These are phyloP conservation scores for Asterella californica DNA, from an alignment of 225 moss, liverwort and hornwort genomes.

Conservation along the genomic window DNA sequence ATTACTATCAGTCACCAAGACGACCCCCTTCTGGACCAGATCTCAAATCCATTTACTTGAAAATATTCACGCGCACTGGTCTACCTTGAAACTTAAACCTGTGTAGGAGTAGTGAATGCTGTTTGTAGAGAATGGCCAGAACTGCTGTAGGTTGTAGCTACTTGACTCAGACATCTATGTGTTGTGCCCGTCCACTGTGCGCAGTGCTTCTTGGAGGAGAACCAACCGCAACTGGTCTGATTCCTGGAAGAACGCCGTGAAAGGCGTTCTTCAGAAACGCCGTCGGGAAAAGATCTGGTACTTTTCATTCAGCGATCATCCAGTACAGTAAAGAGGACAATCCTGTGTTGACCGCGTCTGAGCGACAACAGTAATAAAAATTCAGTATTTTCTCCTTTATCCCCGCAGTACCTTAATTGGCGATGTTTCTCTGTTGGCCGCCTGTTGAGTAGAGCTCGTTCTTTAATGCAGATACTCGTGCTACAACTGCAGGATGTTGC, in stretches of 20 bases:
- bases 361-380: neutral
- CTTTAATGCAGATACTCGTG: neutral
- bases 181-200: conserved; percentile 2
- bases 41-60: too few species aligned
- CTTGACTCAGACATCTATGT: conserved; percentile 32
- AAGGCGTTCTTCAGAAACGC: conserved; percentile 60
- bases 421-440: neutral
- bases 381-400: neutral
- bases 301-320: neutral
- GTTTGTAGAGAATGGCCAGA: neutral
- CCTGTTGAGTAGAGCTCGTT: neutral
- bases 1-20: too few species aligned
- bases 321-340: neutral
- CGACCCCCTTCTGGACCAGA: too few species aligned
- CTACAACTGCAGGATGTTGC: neutral
- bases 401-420: neutral
- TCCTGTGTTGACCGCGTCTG: neutral
- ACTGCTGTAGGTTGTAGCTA: conserved; percentile 21
- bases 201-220: conserved; percentile 32
- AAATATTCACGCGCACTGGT: too few species aligned
- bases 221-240: conserved; percentile 70
- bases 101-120: neutral
- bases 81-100: neutral
- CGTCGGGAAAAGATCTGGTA: conserved; percentile 66
- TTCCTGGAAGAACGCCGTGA: conserved; percentile 78